Evolutionary conservation across 768 basidiomycete genomes (phyloP).

Genomic region (Rhizopogon vinicolor): DNA sequence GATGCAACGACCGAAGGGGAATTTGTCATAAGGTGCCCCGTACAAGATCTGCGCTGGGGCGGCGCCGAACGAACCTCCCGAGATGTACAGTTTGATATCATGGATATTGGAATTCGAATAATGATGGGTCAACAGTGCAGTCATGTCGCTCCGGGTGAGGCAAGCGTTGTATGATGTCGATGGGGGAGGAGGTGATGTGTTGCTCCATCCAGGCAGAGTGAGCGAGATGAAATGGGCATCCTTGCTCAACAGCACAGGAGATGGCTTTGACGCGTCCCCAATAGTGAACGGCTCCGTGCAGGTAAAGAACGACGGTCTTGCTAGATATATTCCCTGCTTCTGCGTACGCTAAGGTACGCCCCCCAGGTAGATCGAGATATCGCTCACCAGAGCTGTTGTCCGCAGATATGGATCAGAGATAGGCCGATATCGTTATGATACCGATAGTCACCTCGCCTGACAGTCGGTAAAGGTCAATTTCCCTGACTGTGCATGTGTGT

Average conservation of each 20-base stretch:
- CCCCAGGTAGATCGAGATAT: constrained; percentile 24
- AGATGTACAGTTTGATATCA: constrained; percentile 43
- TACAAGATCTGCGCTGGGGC: constrained; percentile 54
- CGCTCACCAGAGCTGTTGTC: constrained; percentile 2
- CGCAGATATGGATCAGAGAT: background rate
- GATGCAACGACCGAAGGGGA: constrained; percentile 45
- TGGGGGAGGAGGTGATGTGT: constrained; percentile 37
- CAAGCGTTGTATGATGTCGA: constrained; percentile 34
- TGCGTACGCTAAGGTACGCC: constrained; percentile 51
- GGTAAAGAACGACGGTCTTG: constrained; percentile 43
- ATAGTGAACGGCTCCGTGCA: constrained; percentile 53
- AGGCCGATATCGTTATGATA: too few relatives aligned
- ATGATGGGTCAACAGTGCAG: constrained; percentile 43
- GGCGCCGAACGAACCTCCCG: constrained; percentile 52
- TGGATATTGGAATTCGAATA: constrained; percentile 33
- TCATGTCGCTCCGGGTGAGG: constrained; percentile 40
- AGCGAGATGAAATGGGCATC: constrained; percentile 42
- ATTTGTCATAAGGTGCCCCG: constrained; percentile 43
- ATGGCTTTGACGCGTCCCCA: constrained; percentile 35
- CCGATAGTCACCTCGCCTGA: too few relatives aligned
- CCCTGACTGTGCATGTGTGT: background rate
- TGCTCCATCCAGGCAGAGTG: constrained; percentile 59
- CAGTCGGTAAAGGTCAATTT: background rate
- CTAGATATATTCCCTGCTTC: constrained; percentile 47
- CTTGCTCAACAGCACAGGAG: constrained; percentile 32